These are phyloP conservation scores for Mollisia scopiformis DNA, from an alignment of 2,329 filamentous ascomycete species.

Conservation along the genomic window DNA sequence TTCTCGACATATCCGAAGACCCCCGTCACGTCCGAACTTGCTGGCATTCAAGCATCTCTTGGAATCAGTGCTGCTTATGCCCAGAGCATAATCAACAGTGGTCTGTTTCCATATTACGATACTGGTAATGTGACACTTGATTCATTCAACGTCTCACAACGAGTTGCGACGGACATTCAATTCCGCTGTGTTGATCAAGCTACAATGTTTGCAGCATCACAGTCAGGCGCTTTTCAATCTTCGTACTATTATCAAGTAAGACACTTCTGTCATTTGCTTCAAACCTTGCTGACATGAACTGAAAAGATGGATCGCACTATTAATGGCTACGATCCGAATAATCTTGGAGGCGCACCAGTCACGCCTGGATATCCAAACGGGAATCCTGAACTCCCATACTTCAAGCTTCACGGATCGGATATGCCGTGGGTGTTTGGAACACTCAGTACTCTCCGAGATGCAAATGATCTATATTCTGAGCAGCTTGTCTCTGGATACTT, in stretches of 20 bases:
- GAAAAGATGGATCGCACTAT: slow-evolving; percentile 47
- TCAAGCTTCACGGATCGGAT: slow-evolving; percentile 54
- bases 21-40: slow-evolving; percentile 43
- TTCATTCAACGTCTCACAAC: slow-evolving; percentile 55
- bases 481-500: slow-evolving; percentile 52
- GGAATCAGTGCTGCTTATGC: slow-evolving; percentile 48
- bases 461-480: slow-evolving; percentile 46
- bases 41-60: slow-evolving; percentile 48
- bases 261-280: not conserved
- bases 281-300: not conserved
- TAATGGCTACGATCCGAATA: slow-evolving; percentile 53
- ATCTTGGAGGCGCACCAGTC: slow-evolving; percentile 47
- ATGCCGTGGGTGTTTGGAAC: slow-evolving; percentile 50
- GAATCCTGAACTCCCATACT: slow-evolving; percentile 54
- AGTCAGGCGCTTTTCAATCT: slow-evolving; percentile 45
- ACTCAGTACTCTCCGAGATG: slow-evolving; percentile 44
- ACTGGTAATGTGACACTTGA: slow-evolving; percentile 56
- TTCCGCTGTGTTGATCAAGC: slow-evolving; percentile 60
- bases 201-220: slow-evolving; percentile 49
- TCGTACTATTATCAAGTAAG: slow-evolving; percentile 51
- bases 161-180: slow-evolving; percentile 54
- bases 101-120: slow-evolving; percentile 50
- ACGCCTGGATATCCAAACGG: slow-evolving; percentile 46
- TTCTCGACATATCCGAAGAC: slow-evolving; percentile 49
- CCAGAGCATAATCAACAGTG: slow-evolving; percentile 45